phyloP scores from a whole-genome alignment of 192 early-diverging fungal species.

The Umbelopsis sp. region DNA sequence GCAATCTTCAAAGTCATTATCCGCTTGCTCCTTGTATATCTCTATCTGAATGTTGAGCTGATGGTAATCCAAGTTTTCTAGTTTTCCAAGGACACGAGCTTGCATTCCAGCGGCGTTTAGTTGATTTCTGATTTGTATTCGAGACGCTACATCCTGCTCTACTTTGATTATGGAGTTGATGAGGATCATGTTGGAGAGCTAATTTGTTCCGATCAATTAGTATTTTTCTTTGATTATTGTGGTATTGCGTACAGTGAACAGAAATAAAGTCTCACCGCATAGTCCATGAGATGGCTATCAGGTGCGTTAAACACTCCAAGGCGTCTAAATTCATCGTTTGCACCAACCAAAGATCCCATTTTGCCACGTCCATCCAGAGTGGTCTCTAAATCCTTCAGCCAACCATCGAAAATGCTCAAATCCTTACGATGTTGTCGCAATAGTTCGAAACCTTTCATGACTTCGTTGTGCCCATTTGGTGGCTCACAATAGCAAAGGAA shows the following conservation, averaged over 20 bases:
- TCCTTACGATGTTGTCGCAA: constrained; percentile 63
- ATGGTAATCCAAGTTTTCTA: constrained; percentile 51
- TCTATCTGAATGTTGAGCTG: constrained; percentile 34
- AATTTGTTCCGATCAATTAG: constrained; percentile 17
- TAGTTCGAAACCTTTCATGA: constrained; percentile 73
- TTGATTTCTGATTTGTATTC: constrained; percentile 72
- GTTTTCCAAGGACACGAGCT: constrained; percentile 56
- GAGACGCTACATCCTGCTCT: constrained; percentile 70
- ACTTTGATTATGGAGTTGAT: constrained; percentile 73
- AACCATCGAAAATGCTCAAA: constrained; percentile 69
- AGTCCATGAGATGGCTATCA: constrained; percentile 75
- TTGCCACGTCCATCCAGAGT: constrained; percentile 71
- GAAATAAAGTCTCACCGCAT: constrained; percentile 46
- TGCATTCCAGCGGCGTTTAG: constrained; percentile 67
- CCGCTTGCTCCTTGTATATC: constrained; percentile 18
- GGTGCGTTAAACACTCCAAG: constrained; percentile 53
- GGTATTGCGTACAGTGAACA: no score
- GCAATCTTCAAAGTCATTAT: constrained; percentile 31
- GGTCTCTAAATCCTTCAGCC: constrained; percentile 69
- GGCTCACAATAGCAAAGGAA: constrained; percentile 75
- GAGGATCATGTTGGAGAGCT: constrained; percentile 78
- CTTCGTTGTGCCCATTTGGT: constrained; percentile 69
- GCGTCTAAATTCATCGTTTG: constrained; percentile 64
- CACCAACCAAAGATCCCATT: constrained; percentile 68
- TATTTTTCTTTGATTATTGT: no score